phyloP scores from a whole-genome alignment of 2,329 filamentous ascomycete genomes.

The Diplodia corticola region DNA sequence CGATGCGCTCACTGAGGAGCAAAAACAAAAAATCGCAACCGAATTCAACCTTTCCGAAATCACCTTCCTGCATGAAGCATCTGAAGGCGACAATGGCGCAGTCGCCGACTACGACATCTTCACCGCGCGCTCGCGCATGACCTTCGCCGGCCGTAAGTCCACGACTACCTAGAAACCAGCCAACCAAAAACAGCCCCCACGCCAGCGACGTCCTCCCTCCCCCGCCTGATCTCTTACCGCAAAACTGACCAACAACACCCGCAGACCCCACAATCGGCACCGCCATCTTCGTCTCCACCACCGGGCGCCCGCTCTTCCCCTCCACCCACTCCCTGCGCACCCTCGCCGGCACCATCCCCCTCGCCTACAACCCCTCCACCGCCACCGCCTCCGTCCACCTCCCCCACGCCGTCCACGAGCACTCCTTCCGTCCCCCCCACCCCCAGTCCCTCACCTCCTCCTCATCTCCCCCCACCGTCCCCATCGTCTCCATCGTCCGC shows the following conservation, averaged over 20 bases:
- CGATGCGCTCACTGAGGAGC: conserved; percentile 43
- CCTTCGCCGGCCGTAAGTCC: conserved; percentile 55
- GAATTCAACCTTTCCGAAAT: conserved; percentile 62
- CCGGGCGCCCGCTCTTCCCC: not conserved
- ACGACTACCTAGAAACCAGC: too few species aligned
- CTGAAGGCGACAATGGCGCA: conserved; percentile 22
- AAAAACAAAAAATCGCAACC: conserved; percentile 55
- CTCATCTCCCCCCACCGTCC: conserved; percentile 27
- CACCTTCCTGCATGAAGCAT: conserved; percentile 52
- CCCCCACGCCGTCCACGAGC: conserved; percentile 66
- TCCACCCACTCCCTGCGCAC: not conserved
- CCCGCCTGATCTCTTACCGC: conserved; percentile 34
- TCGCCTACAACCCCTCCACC: not conserved
- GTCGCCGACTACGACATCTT: conserved; percentile 54
- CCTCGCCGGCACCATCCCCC: not conserved
- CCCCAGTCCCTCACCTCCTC: conserved; percentile 13
- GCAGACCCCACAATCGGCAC: conserved; percentile 55
- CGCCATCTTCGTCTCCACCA: conserved; percentile 31
- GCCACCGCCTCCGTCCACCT: conserved; percentile 45
- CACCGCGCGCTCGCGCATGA: conserved; percentile 52
- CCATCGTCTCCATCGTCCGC: conserved; percentile 59
- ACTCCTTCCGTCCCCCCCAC: conserved; percentile 41
- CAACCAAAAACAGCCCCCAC: too few species aligned
- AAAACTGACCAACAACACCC: too few species aligned
- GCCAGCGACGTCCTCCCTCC: too few species aligned